phyloP scores from a whole-genome alignment of 1,139 yeast species.

The Entelexis sorbosivorans region DNA sequence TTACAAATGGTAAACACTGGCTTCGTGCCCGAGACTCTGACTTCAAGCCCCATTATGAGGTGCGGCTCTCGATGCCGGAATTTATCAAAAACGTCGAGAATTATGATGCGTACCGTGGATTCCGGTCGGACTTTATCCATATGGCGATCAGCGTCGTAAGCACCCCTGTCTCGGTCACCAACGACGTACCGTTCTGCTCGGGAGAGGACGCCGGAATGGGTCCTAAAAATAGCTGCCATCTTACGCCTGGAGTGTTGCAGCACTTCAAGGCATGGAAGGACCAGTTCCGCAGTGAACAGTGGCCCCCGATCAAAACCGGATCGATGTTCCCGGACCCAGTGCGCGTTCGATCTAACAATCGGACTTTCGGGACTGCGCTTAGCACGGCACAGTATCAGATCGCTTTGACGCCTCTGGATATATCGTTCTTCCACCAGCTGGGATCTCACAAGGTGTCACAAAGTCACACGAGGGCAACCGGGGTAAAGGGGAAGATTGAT shows the following conservation, averaged over 20 bases:
- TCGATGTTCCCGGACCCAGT: slow-evolving; percentile 43
- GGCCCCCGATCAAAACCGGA: slow-evolving; percentile 71
- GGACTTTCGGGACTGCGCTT: slow-evolving; percentile 64
- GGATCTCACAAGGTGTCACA: slow-evolving; percentile 34
- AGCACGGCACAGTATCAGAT: slow-evolving; percentile 74
- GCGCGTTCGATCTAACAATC: slow-evolving; percentile 28
- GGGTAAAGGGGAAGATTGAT: slow-evolving; percentile 62
- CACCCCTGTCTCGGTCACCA: slow-evolving; percentile 1
- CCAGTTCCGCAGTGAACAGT: slow-evolving; percentile 54
- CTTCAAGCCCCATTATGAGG: slow-evolving; percentile 60
- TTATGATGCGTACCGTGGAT: slow-evolving; percentile 70
- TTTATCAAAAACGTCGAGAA: slow-evolving; percentile 33
- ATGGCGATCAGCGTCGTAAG: slow-evolving; percentile 52
- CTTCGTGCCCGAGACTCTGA: slow-evolving; percentile 35
- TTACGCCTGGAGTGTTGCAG: slow-evolving; percentile 56
- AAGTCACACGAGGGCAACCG: slow-evolving; percentile 53
- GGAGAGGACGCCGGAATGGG: neutral
- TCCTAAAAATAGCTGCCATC: slow-evolving; percentile 53
- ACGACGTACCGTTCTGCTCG: neutral
- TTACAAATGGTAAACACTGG: neutral
- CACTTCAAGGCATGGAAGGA: slow-evolving; percentile 82
- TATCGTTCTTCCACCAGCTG: slow-evolving; percentile 62
- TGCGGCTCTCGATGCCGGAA: slow-evolving; percentile 54
- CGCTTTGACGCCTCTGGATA: slow-evolving; percentile 57
- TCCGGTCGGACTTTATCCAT: slow-evolving; percentile 69